Base-by-base conservation (phyloP, 2,329 filamentous ascomycete species). In the Leptographium wingfieldii region DNA sequence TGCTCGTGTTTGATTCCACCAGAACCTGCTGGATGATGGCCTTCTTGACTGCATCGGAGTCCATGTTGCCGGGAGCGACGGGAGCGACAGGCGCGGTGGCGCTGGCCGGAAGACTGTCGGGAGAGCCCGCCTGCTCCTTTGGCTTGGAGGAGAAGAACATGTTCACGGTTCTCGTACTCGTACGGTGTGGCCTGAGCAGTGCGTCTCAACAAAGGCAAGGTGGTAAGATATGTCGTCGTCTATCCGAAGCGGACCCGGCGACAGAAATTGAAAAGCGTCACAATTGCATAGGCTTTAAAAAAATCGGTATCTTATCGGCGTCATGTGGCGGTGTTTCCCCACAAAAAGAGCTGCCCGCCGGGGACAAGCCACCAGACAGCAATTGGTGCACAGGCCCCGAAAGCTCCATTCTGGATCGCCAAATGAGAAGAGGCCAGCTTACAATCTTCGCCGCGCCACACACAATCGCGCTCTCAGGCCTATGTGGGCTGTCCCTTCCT, bases 1-100 rank as follows among this genome's bases (percentile, higher is more conserved):
- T 91, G 67, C 76, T 78, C 66, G 88, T 76, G 71, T 83, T 84
- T 63, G 82, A 77, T 72, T 88, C 83, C 64, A 79, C 72, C 69
- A 81, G 79, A 64, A 88, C 76, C 71, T 87, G 82, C 73, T 81
- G 78, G 69, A 87, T 81, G 61, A 89, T 80, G 70, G 76, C 78
- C 73, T 80, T 74, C 76, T 83, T 86, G 70, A 80, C 74, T 59
- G 73, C 69, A 65, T 75, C 77, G 70, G 81, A 84, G 63, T 83
- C 79, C 82, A 84, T 85, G 61, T 65, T 70, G 65, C 66, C 64
- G 64, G 65, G 16, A 2, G 38, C 3, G 3, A 55, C 9, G 19
- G 54, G 12, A 0, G 59, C 29, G 27, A 35, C 33, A 9, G 33
- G 33, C 10, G 55, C 46, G n/a, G 59, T 51, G n/a, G 60, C 48